Percentiles rank a stretch among this genome's conserved stretches.
phyloP scores from a whole-genome alignment of 2,329 filamentous ascomycete species.

The Sclerotinia glacialis region DNA sequence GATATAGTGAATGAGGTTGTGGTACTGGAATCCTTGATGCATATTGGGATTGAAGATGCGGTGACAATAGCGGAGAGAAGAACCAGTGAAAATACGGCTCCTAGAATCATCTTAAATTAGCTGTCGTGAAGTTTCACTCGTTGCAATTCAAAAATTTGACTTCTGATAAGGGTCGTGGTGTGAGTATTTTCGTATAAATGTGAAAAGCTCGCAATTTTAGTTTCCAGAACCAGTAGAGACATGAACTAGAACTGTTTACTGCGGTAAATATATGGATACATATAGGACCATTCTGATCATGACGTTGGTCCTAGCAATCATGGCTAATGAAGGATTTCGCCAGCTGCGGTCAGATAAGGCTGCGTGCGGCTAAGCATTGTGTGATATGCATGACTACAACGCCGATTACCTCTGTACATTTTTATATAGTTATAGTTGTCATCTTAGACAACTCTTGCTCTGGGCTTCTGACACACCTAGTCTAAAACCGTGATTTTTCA shows the following conservation, averaged over 20 bases:
- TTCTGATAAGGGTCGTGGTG: not conserved
- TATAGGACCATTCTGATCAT: not conserved
- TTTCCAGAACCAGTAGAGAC: not conserved
- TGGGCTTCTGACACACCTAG: not conserved
- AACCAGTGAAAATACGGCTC: not conserved
- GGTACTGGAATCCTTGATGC: not conserved
- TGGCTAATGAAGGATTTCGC: slow-evolving; percentile 9
- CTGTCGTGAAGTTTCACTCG: not conserved
- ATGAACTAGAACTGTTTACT: not conserved
- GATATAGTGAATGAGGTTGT: not conserved
- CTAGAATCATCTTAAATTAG: not conserved
- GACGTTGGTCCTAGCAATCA: not conserved
- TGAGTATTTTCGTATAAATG: not conserved
- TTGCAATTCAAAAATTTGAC: not conserved
- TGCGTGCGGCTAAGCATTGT: slow-evolving; percentile 12
- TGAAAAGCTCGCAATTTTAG: not conserved
- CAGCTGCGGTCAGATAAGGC: slow-evolving; percentile 14
- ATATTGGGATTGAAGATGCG: slow-evolving; percentile 1
- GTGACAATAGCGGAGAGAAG: not conserved
- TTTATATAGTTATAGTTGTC: not conserved
- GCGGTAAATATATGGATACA: not conserved
- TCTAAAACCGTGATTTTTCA: not conserved
- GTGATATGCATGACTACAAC: not conserved
- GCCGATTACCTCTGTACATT: not conserved
- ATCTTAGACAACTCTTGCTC: not conserved